Percentiles rank a stretch among this genome's conserved stretches.
phyloP scores from a whole-genome alignment of 2,329 filamentous ascomycete species.

The Magnaporthiopsis poae region DNA sequence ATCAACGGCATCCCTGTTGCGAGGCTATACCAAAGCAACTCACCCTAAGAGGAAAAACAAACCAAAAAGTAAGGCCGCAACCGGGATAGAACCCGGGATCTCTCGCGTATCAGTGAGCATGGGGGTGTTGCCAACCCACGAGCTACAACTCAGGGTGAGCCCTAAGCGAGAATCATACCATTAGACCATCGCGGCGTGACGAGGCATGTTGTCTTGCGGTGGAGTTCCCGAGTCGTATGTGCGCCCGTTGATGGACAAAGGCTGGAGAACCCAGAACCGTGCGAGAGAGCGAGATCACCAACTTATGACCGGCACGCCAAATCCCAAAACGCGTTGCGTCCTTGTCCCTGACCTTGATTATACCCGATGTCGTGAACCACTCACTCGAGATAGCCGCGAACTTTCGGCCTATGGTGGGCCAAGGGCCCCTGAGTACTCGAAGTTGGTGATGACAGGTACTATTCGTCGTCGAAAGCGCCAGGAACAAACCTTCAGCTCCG shows the following conservation, averaged over 20 bases:
- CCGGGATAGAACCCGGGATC: slow-evolving; percentile 8
- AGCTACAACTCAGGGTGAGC: neutral
- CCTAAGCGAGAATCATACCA: neutral
- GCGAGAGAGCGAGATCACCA: neutral
- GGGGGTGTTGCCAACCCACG: neutral
- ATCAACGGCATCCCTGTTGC: too few species aligned
- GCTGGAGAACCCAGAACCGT: neutral
- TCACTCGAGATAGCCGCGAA: neutral
- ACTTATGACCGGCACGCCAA: neutral
- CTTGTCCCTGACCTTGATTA: too few species aligned
- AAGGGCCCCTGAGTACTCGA: neutral
- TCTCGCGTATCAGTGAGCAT: slow-evolving; percentile 3
- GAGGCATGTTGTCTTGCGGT: neutral
- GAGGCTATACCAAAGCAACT: too few species aligned
- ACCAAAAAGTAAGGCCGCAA: neutral
- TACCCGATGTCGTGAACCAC: neutral
- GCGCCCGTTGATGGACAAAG: neutral
- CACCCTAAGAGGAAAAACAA: neutral
- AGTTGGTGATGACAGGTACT: neutral
- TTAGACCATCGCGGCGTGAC: neutral
- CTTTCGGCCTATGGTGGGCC: too few species aligned
- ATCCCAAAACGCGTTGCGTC: too few species aligned
- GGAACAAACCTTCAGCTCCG: neutral
- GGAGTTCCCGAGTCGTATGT: neutral
- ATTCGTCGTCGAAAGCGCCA: neutral